Base-by-base conservation (phyloP, 2,329 filamentous ascomycete species). In the Xylariaceae sp. region DNA sequence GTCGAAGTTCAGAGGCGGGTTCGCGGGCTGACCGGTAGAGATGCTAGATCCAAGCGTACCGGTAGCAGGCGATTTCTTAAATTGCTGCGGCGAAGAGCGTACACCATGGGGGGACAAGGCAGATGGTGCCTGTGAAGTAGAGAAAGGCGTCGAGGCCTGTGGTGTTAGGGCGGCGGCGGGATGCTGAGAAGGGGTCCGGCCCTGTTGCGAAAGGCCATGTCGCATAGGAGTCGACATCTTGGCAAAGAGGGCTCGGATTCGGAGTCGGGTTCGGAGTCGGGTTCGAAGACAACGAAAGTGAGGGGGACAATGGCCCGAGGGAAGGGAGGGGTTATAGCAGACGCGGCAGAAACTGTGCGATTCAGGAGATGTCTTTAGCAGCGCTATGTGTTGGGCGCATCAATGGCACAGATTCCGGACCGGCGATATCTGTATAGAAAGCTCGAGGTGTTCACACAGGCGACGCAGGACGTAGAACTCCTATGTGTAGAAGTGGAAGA, bases 61-160 rank as follows among this genome's bases (percentile, higher is more conserved):
- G 6, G 60, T 78, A 9, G 81, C 82, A 1, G 83, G 82, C 5
- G 82, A 85, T 64, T 83, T 83, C 71, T 82, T 84, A 41, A 85
- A 73, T 53, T 84, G 80, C 67, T 86, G 82, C 3, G 84, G 84
- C 50, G 84, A 86, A 6, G 81, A 84, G 49, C 77, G 75, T 7
- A 74, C 78, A 34, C 76, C 81, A 60, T 57, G 69, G 3, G 83
- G 83, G 2, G 83, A 84, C 65, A 85, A 81, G 37, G 77, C 80
- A n/a, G 77, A 75, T 50, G 80, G 76, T 1, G 76, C 75, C 43
- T 77, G 73, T 39, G 80, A 78, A 54, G 69, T 70, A 26, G 81
- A 85, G 70, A 86, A 86, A 11, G 83, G 83, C 1, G 83, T 86
- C 37, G 83, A 85, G 29, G 84, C 83, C n/a, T 83, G 82, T 11